A percentile compares a stretch with the other conserved stretches of the same genome.
Evolutionary conservation across 2,329 filamentous ascomycete species (phyloP).

Genomic region (Colletotrichum euphorbiae): DNA sequence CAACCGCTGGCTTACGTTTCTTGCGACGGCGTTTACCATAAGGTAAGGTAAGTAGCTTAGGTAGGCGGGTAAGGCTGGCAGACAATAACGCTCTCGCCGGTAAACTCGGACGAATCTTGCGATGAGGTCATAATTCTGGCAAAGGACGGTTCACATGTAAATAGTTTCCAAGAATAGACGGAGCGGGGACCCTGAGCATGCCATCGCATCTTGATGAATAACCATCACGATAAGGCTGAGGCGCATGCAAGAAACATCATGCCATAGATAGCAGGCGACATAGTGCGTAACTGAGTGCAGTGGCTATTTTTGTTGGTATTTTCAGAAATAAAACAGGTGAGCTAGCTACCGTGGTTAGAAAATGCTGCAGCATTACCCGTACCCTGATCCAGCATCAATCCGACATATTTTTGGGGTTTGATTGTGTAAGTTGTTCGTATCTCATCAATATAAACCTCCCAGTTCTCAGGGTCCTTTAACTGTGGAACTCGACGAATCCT

Average conservation of each 20-base stretch:
- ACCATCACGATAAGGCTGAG: slow-evolving; percentile 25
- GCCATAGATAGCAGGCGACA: too few relatives aligned
- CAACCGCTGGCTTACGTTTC: too few relatives aligned
- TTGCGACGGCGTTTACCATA: too few relatives aligned
- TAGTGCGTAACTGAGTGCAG: slow-evolving; percentile 7
- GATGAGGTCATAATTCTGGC: slow-evolving; percentile 1
- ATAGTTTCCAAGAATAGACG: slow-evolving; percentile 30
- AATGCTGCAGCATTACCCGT: not conserved
- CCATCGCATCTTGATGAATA: slow-evolving; percentile 14
- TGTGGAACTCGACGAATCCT: not conserved
- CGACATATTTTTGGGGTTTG: slow-evolving; percentile 2
- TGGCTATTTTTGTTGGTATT: slow-evolving; percentile 6
- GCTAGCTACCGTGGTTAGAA: slow-evolving; percentile 1
- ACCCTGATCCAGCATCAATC: not conserved
- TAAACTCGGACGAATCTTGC: not conserved
- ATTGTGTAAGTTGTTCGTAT: slow-evolving; percentile 17
- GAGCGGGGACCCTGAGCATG: not conserved
- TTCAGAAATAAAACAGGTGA: slow-evolving; percentile 13
- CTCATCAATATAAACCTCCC: slow-evolving; percentile 13
- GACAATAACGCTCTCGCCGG: not conserved
- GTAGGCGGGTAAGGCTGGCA: too few relatives aligned
- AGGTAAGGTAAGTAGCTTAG: too few relatives aligned
- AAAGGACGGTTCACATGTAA: not conserved
- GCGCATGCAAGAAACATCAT: not conserved
- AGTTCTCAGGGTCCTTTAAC: not conserved